Conservation (phyloP, 805 yeast genomes). For the Candida quercuum region DNA sequence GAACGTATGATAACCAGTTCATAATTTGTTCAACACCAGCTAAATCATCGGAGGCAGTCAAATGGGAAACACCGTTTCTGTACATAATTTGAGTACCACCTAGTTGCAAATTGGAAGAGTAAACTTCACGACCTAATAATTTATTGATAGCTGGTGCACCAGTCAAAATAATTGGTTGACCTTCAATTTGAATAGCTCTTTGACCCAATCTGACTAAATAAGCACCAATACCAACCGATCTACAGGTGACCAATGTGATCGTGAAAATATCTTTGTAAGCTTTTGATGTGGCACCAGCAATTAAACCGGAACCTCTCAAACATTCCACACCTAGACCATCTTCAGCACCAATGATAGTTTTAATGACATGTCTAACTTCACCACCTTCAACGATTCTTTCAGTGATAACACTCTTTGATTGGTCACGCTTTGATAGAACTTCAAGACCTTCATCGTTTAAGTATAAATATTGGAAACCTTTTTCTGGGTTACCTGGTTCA, state of each 20-base stretch:
- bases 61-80: slow-evolving; percentile 95
- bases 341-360: slow-evolving; percentile 85
- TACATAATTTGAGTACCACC: slow-evolving; percentile 99
- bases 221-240: slow-evolving; percentile 99
- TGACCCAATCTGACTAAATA: slow-evolving; percentile 97
- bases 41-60: slow-evolving; percentile 94
- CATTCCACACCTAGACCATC: slow-evolving; percentile 99
- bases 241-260: slow-evolving; percentile 96
- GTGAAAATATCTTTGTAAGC: slow-evolving; percentile 98
- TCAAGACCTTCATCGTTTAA: slow-evolving; percentile 62
- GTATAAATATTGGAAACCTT: slow-evolving; percentile 89
- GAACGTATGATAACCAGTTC: slow-evolving; percentile 94
- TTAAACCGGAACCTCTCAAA: slow-evolving; percentile 95
- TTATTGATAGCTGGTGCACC: slow-evolving; percentile 99
- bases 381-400: slow-evolving; percentile 83
- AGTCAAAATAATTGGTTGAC: slow-evolving; percentile 96
- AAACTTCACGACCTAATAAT: slow-evolving; percentile 93
- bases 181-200: slow-evolving; percentile 97
- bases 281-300: slow-evolving; percentile 97
- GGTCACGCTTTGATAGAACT: slow-evolving; percentile 52
- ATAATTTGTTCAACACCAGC: slow-evolving; percentile 94
- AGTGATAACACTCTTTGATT: slow-evolving; percentile 58
- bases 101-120: slow-evolving; percentile 91
- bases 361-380: slow-evolving; percentile 74
- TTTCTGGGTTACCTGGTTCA: slow-evolving; percentile 62